Percentiles rank a stretch among this genome's conserved stretches.
Conservation (phyloP, 2,329 filamentous ascomycete genomes). For the Trichoderma endophyticum region DNA sequence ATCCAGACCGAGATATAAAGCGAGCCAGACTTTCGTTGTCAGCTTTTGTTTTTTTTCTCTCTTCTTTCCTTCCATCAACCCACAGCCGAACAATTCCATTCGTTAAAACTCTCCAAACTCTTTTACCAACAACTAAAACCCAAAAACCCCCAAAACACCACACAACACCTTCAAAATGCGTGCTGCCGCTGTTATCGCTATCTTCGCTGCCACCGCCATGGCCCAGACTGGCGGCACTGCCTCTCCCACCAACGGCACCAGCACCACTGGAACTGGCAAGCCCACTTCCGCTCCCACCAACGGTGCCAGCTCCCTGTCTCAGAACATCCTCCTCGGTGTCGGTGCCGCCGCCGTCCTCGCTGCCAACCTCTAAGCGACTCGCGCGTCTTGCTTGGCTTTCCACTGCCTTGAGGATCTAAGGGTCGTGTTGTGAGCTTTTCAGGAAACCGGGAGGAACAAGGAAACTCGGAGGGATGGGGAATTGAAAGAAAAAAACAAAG, state of each 20-base stretch:
- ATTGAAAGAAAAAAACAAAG: not conserved
- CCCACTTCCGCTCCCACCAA: conserved; percentile 11
- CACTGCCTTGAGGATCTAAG: conserved; percentile 1
- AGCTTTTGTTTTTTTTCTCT: not conserved
- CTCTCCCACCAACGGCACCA: conserved; percentile 15
- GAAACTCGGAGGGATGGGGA: not conserved
- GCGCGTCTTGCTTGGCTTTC: not conserved
- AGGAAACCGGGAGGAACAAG: not conserved
- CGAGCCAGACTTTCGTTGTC: conserved; percentile 1
- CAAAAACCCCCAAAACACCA: not conserved
- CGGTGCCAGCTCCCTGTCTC: conserved; percentile 12
- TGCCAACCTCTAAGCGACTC: conserved; percentile 17
- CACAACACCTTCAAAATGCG: conserved; percentile 23
- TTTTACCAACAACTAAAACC: not conserved
- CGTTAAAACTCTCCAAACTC: conserved; percentile 11
- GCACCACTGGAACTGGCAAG: not conserved
- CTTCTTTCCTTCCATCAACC: conserved; percentile 2
- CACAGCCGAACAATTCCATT: conserved; percentile 15
- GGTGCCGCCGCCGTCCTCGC: conserved; percentile 19
- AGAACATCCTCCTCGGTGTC: conserved; percentile 19
- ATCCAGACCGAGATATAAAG: conserved; percentile 18
- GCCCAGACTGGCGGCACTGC: conserved; percentile 12
- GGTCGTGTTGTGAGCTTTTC: not conserved
- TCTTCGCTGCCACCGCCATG: conserved; percentile 22
- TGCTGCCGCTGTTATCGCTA: conserved; percentile 19